Evolutionary conservation across 495 filamentous ascomycete species (phyloP), one percentile per base, ranked within the genome.

Genomic region (Thozetella sp.): DNA sequence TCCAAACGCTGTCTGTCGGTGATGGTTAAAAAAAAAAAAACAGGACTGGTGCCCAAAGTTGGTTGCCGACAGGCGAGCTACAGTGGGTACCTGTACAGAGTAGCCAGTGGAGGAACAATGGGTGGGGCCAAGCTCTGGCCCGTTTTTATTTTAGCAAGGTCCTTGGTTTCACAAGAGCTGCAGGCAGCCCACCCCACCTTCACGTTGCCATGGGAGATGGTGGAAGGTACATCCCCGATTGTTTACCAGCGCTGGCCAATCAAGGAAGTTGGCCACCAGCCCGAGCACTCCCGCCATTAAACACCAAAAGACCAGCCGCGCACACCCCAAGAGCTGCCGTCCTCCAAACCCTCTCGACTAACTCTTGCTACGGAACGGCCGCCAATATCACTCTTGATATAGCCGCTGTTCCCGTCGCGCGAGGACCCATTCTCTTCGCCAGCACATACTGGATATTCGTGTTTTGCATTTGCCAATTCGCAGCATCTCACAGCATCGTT

Each of bases 191-290:
- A 11, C 43, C 43, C 43, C 43, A 19, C 43, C 43, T 15, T n/a
- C 43, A n/a, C 43, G 43, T 48, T 48, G 43, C 43, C 43, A 48
- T 48, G 20, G 43, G 43, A 48, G 43, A 48, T n/a, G 3, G 3
- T 10, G 43, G 43, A 48, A 48, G 43, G 43, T 15, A 3, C 57
- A 11, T 53, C 54, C 11, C 40, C 10, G 22, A 37, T 57, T 70
- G 67, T 70, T 70, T 70, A 70, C 56, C 51, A 3, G 37, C 3
- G 3, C 50, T 40, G 48, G 58, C 67, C 67, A 70, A 70, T 70
- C 60, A 70, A 48, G 25, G 26, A 48, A 53, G 37, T 54, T 24
- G 45, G 50, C 27, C 37, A 53, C 52, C 52, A 13, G 10, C 59
- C 23, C 51, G 22, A 40, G 11, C 52, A 50, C 55, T 25, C 51